Evolutionary conservation across 306 rosid species (phyloP).

Genomic region (Pyrus pyrifolia): DNA sequence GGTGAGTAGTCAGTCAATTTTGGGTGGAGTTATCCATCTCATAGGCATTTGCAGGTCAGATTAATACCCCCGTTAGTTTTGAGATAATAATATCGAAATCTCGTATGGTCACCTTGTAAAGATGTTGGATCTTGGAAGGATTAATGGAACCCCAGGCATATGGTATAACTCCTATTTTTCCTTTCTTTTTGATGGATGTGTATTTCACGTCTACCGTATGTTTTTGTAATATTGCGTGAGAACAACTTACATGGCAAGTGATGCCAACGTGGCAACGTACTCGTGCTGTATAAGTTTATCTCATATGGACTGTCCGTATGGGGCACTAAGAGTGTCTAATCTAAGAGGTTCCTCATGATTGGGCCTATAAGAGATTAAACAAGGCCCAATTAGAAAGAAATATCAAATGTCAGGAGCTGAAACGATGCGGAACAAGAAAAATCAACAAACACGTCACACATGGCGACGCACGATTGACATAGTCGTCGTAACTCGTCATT

Average conservation of each 20-base stretch:
- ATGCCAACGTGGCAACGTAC: no score
- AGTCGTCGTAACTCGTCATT: not conserved
- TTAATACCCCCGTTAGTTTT: not conserved
- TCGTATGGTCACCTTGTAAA: constrained; percentile 5
- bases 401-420: not conserved
- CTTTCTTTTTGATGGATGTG: not conserved
- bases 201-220: not conserved
- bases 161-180: not conserved
- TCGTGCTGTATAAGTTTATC: no score
- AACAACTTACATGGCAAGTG: no score
- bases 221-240: not conserved
- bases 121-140: not conserved
- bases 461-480: not conserved
- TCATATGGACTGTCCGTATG: no score
- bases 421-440: no score
- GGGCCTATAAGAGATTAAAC: not conserved
- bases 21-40: constrained; percentile 11
- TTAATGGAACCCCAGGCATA: not conserved
- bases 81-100: not conserved
- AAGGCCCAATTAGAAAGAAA: not conserved
- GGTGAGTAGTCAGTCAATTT: not conserved
- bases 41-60: constrained; percentile 16
- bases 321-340: no score
- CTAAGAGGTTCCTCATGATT: not conserved
- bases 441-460: not conserved